Evolutionary conservation across 331 rosid species (phyloP).

Genomic region (Dryas integrifolia): DNA sequence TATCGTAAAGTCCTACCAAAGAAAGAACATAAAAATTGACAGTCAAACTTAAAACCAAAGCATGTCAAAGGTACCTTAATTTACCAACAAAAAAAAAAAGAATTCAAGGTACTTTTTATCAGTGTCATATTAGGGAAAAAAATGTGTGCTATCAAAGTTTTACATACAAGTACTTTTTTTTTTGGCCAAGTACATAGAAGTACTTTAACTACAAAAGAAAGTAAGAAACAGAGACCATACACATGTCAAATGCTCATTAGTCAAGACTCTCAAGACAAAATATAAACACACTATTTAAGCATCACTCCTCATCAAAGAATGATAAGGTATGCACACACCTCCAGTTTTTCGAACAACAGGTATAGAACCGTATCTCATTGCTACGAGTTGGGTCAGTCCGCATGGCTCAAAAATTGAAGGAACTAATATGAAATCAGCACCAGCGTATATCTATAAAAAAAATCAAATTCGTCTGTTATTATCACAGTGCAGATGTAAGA

Average conservation of each 20-base stretch:
- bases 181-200: no score
- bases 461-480: constrained; percentile 3
- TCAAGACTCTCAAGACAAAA: background rate
- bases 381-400: constrained; percentile 80
- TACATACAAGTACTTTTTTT: no score
- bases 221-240: background rate
- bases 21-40: constrained; percentile 15
- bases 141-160: background rate
- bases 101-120: background rate
- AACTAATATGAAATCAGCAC: constrained; percentile 72
- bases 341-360: constrained; percentile 87
- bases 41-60: constrained; percentile 13
- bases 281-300: background rate
- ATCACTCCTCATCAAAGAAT: background rate
- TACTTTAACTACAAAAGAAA: background rate
- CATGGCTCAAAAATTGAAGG: constrained; percentile 93
- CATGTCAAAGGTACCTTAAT: background rate
- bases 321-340: constrained; percentile 44
- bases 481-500: background rate
- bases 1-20: constrained; percentile 67
- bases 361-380: constrained; percentile 87
- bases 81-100: no score
- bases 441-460: constrained; percentile 64
- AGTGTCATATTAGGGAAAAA: background rate
- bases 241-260: background rate